Percentiles rank a stretch among this genome's conserved stretches.
These are phyloP conservation scores for Plantago coronopus DNA, from an alignment of 305 asterid species.

Conservation along the genomic window DNA sequence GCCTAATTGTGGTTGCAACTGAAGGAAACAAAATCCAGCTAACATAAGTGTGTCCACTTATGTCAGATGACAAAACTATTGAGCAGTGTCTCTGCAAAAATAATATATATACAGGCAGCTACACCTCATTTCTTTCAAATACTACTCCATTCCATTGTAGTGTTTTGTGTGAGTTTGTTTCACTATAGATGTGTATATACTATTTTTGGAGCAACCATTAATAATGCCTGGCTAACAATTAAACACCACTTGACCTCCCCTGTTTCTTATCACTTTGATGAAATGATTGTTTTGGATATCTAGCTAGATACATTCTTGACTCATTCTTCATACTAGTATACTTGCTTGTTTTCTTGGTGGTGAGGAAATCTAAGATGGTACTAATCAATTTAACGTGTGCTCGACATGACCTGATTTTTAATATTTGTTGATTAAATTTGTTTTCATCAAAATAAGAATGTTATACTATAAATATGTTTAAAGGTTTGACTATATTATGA, in stretches of 20 bases:
- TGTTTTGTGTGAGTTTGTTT: slow-evolving; percentile 1
- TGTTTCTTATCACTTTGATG: background rate
- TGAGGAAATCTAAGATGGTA: no score
- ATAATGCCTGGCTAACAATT: background rate
- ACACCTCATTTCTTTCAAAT: slow-evolving; percentile 1
- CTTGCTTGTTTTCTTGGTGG: no score
- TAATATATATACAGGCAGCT: slow-evolving; percentile 34
- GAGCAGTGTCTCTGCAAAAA: slow-evolving; percentile 53
- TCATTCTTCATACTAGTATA: no score
- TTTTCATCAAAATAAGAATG: no score
- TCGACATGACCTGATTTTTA: no score
- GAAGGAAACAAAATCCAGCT: slow-evolving; percentile 63
- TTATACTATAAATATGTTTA: no score
- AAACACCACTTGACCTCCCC: background rate
- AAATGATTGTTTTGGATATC: background rate
- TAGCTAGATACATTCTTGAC: no score
- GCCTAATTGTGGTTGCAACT: slow-evolving; percentile 54
- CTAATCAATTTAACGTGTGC: no score
- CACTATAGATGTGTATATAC: slow-evolving; percentile 5
- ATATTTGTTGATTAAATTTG: no score
- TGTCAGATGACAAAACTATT: slow-evolving; percentile 48
- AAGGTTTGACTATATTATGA: no score
- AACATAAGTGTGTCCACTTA: slow-evolving; percentile 46
- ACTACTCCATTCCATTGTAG: slow-evolving; percentile 1
- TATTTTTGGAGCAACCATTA: slow-evolving; percentile 2